Percentiles rank a stretch among this genome's conserved stretches.
phyloP scores from a whole-genome alignment of 208 protist genomes.

The Herpetomonas muscarum region DNA sequence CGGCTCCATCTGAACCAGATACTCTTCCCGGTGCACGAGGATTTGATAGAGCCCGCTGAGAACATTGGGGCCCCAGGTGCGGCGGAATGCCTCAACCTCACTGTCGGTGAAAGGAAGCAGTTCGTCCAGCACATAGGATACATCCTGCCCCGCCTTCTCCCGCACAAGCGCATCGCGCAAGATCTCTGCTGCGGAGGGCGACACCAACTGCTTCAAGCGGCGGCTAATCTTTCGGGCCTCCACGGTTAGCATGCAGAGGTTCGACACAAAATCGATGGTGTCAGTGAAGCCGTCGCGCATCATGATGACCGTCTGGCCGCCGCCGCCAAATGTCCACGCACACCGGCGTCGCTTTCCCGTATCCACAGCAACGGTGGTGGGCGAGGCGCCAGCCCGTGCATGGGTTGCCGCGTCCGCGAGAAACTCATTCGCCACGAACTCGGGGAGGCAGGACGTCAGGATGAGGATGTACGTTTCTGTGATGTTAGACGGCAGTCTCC shows the following conservation, averaged over 20 bases:
- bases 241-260: conserved; percentile 74
- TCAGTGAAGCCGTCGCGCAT: conserved; percentile 85
- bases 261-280: conserved; percentile 82
- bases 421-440: conserved; percentile 53
- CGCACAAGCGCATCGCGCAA: conserved; percentile 35
- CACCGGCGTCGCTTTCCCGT: conserved; percentile 55
- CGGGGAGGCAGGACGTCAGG: conserved; percentile 45
- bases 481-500: conserved; percentile 64
- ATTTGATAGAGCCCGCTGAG: conserved; percentile 64
- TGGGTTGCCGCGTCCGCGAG: conserved; percentile 38
- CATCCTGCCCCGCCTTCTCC: background rate
- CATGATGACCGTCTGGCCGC: conserved; percentile 71
- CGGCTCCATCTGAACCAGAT: conserved; percentile 70
- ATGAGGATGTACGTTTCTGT: conserved; percentile 61
- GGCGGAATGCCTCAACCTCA: conserved; percentile 44
- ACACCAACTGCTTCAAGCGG: conserved; percentile 61
- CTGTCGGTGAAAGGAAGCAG: conserved; percentile 47
- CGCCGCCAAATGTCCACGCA: conserved; percentile 56
- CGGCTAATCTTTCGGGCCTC: conserved; percentile 67
- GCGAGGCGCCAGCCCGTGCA: conserved; percentile 3
- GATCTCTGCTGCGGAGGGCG: conserved; percentile 61
- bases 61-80: conserved; percentile 46
- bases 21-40: conserved; percentile 70
- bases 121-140: conserved; percentile 18
- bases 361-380: conserved; percentile 32